These are phyloP conservation scores for Paraphoma sp. DNA, from an alignment of 2,329 filamentous ascomycete genomes.

Conservation along the genomic window DNA sequence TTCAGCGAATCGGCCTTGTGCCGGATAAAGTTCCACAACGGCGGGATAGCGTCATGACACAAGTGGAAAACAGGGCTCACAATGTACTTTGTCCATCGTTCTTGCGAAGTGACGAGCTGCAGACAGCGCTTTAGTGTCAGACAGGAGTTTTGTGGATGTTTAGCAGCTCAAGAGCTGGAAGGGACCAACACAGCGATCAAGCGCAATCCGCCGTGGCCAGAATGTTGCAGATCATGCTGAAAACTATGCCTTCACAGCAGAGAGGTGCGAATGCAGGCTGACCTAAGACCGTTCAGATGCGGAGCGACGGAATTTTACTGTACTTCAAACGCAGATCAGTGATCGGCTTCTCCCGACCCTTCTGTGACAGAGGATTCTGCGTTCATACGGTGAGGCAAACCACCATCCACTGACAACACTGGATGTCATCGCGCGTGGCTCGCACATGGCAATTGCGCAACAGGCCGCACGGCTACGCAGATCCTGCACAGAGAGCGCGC, in stretches of 20 bases:
- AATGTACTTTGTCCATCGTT: neutral
- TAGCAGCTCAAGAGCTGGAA: neutral
- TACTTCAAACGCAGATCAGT: neutral
- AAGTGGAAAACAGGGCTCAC: neutral
- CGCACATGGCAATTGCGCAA: constrained; percentile 8
- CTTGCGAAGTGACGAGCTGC: neutral
- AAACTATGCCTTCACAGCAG: neutral
- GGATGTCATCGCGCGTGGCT: neutral
- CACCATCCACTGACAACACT: neutral
- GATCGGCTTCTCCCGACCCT: neutral
- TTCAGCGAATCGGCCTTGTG: constrained; percentile 2
- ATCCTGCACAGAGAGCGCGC: neutral
- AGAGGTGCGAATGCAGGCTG: neutral
- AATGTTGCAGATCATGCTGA: neutral
- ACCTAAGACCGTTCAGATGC: neutral
- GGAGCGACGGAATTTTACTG: neutral
- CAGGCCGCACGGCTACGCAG: constrained; percentile 2
- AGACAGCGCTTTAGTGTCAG: neutral
- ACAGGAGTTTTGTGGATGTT: neutral
- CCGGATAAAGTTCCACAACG: neutral
- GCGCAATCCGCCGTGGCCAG: too few relatives aligned
- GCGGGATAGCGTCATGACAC: neutral
- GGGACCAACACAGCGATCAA: too few relatives aligned
- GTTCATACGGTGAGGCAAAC: neutral
- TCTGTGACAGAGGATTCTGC: neutral